Percentiles rank a stretch among this genome's conserved stretches.
Conservation (phyloP, 169 alveolate genomes). For the Cryptosporidium ryanae region DNA sequence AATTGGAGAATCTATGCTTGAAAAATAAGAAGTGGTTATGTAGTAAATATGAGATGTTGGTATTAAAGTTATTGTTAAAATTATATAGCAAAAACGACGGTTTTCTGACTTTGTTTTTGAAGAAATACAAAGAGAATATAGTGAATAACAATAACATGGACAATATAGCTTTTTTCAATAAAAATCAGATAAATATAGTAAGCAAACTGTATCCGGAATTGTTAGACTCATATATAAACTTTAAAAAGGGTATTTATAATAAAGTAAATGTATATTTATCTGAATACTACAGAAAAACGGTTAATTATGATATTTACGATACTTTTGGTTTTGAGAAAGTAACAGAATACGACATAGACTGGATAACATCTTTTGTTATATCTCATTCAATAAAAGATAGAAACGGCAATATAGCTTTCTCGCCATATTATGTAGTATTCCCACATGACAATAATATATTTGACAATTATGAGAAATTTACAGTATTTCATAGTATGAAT, state of each 20-base stretch:
- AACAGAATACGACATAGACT: constrained; percentile 29
- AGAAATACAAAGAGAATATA: constrained; percentile 13
- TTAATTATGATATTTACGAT: background rate
- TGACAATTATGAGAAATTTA: background rate
- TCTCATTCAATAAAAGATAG: constrained; percentile 60
- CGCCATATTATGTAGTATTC: constrained; percentile 20
- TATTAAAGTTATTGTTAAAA: constrained; percentile 14
- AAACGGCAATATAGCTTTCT: constrained; percentile 43
- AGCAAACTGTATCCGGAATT: constrained; percentile 46
- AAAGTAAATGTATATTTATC: constrained; percentile 6
- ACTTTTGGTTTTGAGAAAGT: background rate
- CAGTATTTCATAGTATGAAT: constrained; percentile 14
- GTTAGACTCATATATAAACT: constrained; percentile 11
- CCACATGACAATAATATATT: constrained; percentile 22
- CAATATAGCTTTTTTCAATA: constrained; percentile 51
- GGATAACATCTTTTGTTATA: constrained; percentile 49
- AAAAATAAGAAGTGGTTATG: constrained; percentile 11
- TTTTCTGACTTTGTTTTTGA: constrained; percentile 28
- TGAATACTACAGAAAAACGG: background rate
- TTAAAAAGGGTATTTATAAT: constrained; percentile 13
- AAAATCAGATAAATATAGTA: constrained; percentile 18
- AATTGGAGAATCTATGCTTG: constrained; percentile 15
- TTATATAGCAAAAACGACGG: background rate
- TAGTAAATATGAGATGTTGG: constrained; percentile 44
- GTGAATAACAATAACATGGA: constrained; percentile 15